Base-by-base conservation (phyloP, 2,329 filamentous ascomycete genomes). In the Knoxdaviesia capensis region DNA sequence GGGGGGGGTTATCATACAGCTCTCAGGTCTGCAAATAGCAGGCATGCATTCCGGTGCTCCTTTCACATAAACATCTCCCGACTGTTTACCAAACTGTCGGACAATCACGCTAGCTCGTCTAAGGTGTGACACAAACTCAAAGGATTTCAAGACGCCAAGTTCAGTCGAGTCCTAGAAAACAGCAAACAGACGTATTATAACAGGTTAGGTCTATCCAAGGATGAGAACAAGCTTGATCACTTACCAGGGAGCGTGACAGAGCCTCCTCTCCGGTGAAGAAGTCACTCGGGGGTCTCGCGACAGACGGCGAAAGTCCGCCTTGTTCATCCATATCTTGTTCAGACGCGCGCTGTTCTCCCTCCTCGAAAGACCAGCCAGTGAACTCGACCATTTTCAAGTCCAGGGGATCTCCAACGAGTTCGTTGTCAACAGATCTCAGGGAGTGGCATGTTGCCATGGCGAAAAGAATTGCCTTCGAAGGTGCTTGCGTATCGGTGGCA, bases 311-410 rank as follows among this genome's bases (percentile, higher is more conserved):
- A 34, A 94, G 68, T 6, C 78, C 77, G 4, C 71, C 66, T 51
- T 79, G 78, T 44, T 87, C 80, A 39, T 88, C 83, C 20, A 84
- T 78, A 40, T 81, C 75, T 36, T 67, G 68, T 41, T 73, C 73
- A 31, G 68, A 71, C 29, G 67, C 60, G 41, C 69, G 69, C 49
- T 87, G 77, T 38, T 77, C 77, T 2, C 86, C 85, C 62, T 98
- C 90, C 55, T 94, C 82, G 50, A 84, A 98, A 4, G 74, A 72
- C 90, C 90, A 98, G 5, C 73, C 71, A 0, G 90, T 96, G 50
- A 94, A 98, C 48, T 94, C 80, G 55, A 98, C 98, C 90, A 98
- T 98, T 56, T 96, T 96, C 44, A 94, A 68, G 56, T 98, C 90
- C 2, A 98, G 66, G 5, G 92, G 90, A 53, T 98, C 90, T 1